Evolutionary conservation across 1,284 basidiomycete genomes (phyloP).

Genomic region (Ceratorhiza oryzae-sativae): DNA sequence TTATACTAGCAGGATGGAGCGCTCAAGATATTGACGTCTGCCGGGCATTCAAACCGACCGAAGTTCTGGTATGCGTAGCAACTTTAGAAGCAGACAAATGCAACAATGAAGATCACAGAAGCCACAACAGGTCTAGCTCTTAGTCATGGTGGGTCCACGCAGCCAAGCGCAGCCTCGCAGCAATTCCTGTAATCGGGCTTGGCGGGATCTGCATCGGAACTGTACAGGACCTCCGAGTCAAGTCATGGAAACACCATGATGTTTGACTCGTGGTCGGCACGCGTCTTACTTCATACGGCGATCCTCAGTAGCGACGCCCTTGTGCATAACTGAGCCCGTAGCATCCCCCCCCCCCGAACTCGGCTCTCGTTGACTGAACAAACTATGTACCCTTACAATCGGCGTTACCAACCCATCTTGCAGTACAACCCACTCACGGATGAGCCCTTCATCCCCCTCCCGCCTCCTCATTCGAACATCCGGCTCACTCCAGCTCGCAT

Average conservation of each 20-base stretch:
- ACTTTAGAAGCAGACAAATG: neutral
- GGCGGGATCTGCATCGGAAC: neutral
- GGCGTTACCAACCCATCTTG: constrained; percentile 10
- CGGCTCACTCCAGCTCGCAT: constrained; percentile 41
- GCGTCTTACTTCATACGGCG: no score
- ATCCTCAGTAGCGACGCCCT: no score
- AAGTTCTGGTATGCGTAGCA: neutral
- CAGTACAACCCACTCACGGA: constrained; percentile 38
- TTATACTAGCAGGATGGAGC: neutral
- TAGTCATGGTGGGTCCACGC: neutral
- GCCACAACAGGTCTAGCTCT: neutral
- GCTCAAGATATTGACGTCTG: neutral
- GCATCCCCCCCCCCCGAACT: no score
- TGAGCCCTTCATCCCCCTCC: constrained; percentile 42
- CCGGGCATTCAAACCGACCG: neutral
- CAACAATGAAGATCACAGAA: neutral
- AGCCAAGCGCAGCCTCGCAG: constrained; percentile 9
- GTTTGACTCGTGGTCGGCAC: neutral
- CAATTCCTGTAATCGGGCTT: neutral
- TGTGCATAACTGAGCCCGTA: no score
- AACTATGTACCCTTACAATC: constrained; percentile 32
- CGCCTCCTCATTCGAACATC: constrained; percentile 40
- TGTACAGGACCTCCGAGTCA: constrained; percentile 30
- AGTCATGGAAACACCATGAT: neutral
- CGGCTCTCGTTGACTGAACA: neutral